Conservation (phyloP, 2,329 filamentous ascomycete genomes). For the Clonostachys sp. region DNA sequence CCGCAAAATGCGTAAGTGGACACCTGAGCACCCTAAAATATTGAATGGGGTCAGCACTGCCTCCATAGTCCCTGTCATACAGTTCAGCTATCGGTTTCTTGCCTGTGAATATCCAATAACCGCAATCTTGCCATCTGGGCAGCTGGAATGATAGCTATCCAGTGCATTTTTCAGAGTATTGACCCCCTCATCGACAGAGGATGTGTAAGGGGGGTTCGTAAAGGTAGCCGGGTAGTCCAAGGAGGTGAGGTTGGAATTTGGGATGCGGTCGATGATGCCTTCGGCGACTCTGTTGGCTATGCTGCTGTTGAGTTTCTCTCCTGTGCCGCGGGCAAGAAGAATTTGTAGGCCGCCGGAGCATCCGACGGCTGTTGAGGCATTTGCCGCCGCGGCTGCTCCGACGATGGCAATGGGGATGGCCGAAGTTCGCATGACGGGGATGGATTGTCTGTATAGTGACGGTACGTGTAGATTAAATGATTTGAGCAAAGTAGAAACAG, state of each 20-base stretch:
- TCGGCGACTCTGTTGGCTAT: conserved; percentile 22
- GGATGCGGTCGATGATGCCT: conserved; percentile 20
- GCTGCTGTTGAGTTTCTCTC: conserved; percentile 25
- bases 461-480: neutral
- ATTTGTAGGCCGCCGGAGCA: conserved; percentile 32
- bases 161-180: conserved; percentile 20
- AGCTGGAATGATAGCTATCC: conserved; percentile 21
- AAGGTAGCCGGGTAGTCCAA: conserved; percentile 32
- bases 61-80: neutral
- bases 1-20: conserved; percentile 30
- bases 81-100: conserved; percentile 1
- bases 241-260: conserved; percentile 23
- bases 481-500: neutral
- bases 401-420: too few species aligned
- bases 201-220: conserved; percentile 19
- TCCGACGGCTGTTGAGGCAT: neutral
- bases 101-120: conserved; percentile 36
- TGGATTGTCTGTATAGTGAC: too few species aligned
- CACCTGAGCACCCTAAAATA: conserved; percentile 30
- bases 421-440: too few species aligned
- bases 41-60: neutral
- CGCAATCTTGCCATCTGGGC: conserved; percentile 31
- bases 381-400: neutral
- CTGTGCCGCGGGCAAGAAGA: conserved; percentile 32
- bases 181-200: conserved; percentile 25